Percentiles rank a stretch among this genome's conserved stretches.
These are phyloP conservation scores for Ganoderma sp. DNA, from an alignment of 1,284 basidiomycete genomes.

Conservation along the genomic window DNA sequence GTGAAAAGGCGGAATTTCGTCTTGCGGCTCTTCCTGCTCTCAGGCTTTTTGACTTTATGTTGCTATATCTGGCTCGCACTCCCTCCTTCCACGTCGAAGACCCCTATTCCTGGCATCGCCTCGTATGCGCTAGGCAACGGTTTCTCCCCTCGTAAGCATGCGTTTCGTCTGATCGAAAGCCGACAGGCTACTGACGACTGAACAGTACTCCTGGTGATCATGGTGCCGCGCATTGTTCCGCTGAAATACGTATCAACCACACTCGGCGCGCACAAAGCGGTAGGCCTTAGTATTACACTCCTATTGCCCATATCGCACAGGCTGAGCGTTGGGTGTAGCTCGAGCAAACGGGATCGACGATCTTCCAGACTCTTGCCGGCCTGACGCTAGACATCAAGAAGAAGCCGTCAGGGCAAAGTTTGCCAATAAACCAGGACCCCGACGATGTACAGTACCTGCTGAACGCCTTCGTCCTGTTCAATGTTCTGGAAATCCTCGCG, in stretches of 20 bases:
- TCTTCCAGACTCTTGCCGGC: constrained; percentile 74
- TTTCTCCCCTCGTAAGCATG: constrained; percentile 66
- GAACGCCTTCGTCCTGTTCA: constrained; percentile 63
- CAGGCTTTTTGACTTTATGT: constrained; percentile 66
- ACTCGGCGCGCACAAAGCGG: constrained; percentile 79
- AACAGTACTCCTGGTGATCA: constrained; percentile 71
- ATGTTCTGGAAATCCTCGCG: constrained; percentile 61
- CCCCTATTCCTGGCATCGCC: constrained; percentile 66
- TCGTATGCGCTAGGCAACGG: constrained; percentile 75
- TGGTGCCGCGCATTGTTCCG: constrained; percentile 77
- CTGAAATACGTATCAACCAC: constrained; percentile 78
- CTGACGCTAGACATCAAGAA: constrained; percentile 60
- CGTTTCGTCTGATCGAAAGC: background rate
- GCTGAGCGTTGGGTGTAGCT: constrained; percentile 49
- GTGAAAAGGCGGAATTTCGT: constrained; percentile 62
- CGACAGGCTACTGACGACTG: background rate
- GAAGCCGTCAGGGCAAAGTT: constrained; percentile 31
- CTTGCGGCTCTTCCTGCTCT: constrained; percentile 60
- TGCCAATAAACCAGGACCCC: constrained; percentile 31
- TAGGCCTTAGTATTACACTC: constrained; percentile 43
- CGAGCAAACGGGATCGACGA: constrained; percentile 73
- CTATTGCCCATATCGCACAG: background rate
- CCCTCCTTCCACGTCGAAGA: constrained; percentile 60
- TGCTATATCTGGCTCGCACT: constrained; percentile 72
- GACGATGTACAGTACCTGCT: constrained; percentile 57